These are phyloP conservation scores for Niveomyces coronatus DNA, from an alignment of 2,329 filamentous ascomycete species.

Conservation along the genomic window DNA sequence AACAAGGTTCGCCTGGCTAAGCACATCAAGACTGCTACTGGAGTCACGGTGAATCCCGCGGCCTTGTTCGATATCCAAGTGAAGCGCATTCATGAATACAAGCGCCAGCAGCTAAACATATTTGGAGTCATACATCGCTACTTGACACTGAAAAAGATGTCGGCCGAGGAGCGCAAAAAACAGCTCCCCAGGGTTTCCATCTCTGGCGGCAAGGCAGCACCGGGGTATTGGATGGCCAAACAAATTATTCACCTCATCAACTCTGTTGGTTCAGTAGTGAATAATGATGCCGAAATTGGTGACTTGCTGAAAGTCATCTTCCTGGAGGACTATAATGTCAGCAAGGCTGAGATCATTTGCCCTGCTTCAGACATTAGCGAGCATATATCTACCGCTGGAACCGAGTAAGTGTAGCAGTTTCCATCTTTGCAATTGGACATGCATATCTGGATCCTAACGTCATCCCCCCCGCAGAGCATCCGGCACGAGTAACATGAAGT, in stretches of 20 bases:
- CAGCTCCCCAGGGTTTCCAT: conserved; percentile 81
- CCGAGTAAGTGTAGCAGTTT: conserved; percentile 48
- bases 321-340: conserved; percentile 97
- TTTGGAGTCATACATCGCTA: conserved; percentile 97
- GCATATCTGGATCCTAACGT: conserved; percentile 7
- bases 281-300: conserved; percentile 84
- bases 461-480: conserved; percentile 37
- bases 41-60: conserved; percentile 73
- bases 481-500: conserved; percentile 99
- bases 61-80: conserved; percentile 95
- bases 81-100: conserved; percentile 99
- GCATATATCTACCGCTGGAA: conserved; percentile 96
- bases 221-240: conserved; percentile 99
- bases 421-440: conserved; percentile 5
- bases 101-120: conserved; percentile 97
- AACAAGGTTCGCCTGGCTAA: conserved; percentile 91
- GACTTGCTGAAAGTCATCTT: conserved; percentile 96
- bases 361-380: conserved; percentile 95
- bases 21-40: conserved; percentile 75
- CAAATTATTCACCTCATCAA: conserved; percentile 97
- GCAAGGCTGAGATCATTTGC: conserved; percentile 94
- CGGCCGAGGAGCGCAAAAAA: conserved; percentile 75
- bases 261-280: conserved; percentile 79
- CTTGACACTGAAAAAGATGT: conserved; percentile 77
- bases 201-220: conserved; percentile 95